phyloP scores from a whole-genome alignment of 192 early-diverging fungal genomes.

The Backusella tarrabulga region DNA sequence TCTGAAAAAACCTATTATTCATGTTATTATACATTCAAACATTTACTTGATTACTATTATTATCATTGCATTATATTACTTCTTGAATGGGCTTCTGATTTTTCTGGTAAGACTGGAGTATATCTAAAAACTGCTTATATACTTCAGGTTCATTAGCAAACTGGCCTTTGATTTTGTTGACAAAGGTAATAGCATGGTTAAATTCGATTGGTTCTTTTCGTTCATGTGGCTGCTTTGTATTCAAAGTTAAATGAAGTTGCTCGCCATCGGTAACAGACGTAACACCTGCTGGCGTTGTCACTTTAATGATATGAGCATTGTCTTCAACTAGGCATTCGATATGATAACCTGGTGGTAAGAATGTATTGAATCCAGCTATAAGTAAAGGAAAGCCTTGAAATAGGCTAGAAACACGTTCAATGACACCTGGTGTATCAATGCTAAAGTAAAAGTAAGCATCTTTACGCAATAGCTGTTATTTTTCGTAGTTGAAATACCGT shows the following conservation, averaged over 20 bases:
- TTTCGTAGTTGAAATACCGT: constrained; percentile 41
- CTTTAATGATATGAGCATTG: constrained; percentile 69
- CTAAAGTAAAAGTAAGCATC: background rate
- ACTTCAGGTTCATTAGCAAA: constrained; percentile 87
- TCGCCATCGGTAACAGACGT: constrained; percentile 36
- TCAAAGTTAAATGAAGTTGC: constrained; percentile 20
- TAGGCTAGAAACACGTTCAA: constrained; percentile 87
- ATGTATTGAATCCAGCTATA: constrained; percentile 97
- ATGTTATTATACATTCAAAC: background rate
- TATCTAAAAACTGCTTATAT: constrained; percentile 94
- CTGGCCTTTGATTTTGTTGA: constrained; percentile 95
- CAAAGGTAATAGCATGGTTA: constrained; percentile 97
- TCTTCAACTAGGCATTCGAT: constrained; percentile 83
- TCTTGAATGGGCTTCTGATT: constrained; percentile 95
- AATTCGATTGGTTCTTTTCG: constrained; percentile 87
- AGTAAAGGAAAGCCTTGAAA: constrained; percentile 84
- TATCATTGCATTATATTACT: constrained; percentile 29
- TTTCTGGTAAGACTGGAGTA: constrained; percentile 93
- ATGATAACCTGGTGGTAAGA: constrained; percentile 91
- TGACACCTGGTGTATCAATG: constrained; percentile 89
- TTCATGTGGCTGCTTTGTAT: constrained; percentile 89
- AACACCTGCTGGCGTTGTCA: constrained; percentile 77
- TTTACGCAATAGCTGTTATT: background rate
- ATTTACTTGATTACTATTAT: too few relatives aligned
- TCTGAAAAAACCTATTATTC: constrained; percentile 80